phyloP scores from a whole-genome alignment of 345 rosid genomes.

The Schrenkiella parvula region DNA sequence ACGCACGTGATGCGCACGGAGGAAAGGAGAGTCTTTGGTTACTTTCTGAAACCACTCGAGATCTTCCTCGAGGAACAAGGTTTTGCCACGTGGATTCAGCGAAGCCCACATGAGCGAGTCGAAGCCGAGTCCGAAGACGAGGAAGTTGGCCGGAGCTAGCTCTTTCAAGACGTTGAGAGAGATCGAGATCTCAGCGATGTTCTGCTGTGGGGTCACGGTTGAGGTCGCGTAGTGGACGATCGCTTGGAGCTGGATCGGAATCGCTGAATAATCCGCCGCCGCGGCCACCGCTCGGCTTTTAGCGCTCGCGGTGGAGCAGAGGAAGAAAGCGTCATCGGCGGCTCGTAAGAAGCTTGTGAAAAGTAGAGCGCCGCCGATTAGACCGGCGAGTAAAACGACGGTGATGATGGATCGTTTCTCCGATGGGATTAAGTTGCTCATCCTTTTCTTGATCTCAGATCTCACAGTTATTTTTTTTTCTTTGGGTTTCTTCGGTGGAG shows the following conservation, averaged over 20 bases:
- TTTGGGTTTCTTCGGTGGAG: not conserved
- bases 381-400: conserved; percentile 25
- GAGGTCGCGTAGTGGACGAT: conserved; percentile 64
- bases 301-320: conserved; percentile 34
- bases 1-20: conserved; percentile 55
- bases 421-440: conserved; percentile 28
- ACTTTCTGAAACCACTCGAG: conserved; percentile 51
- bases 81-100: conserved; percentile 55
- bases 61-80: conserved; percentile 65
- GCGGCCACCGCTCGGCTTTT: conserved; percentile 21
- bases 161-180: conserved; percentile 40
- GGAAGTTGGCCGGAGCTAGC: conserved; percentile 50
- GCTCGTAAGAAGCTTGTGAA: conserved; percentile 31
- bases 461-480: not conserved
- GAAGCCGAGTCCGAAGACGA: conserved; percentile 59
- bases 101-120: conserved; percentile 70
- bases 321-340: conserved; percentile 33
- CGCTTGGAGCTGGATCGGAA: conserved; percentile 53
- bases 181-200: conserved; percentile 46
- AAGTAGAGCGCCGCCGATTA: conserved; percentile 32
- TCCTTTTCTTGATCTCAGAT: conserved; percentile 14
- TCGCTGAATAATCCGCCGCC: conserved; percentile 23
- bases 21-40: conserved; percentile 35
- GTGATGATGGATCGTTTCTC: conserved; percentile 38
- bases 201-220: conserved; percentile 44